Base-by-base conservation (phyloP, 805 yeast species). In the Clavispora santaluciae region DNA sequence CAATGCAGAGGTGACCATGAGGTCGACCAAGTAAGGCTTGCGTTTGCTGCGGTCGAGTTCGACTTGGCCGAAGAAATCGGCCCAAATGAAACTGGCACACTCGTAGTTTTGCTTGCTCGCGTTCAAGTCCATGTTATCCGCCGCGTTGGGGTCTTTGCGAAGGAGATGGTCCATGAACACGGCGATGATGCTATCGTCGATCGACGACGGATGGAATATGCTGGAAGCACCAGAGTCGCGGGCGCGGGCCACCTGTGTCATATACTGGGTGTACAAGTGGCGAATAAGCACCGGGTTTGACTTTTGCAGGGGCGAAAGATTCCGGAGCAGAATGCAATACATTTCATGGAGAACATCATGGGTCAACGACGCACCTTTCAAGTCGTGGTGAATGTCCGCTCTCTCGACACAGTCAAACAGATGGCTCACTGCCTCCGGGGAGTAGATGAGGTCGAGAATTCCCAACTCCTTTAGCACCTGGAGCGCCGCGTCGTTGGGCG, bases 321-420 rank as follows among this genome's bases (percentile, higher is more conserved):
- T 53, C 45, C 23, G 64, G 38, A 22, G 53, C 17, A 18, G 48
- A n/a, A 42, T 42, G 20, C 50, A 54, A 41, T 68, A 68, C 11
- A 66, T 50, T 10, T 46, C 49, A 12, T 52, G 45, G 23, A 66
- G 45, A 4, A 45, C 46, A 8, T 43, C 42, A 22, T 57, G 53
- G 9, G 53, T 49, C 22, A 62, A 40, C 6, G 48, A 38, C 20
- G 51, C 53, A 12, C 60, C 57, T 20, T 47, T 45, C 30, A 61
- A 50, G 21, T 48, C 49, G 5, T 46, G 39, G 35, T 65, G 70
- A n/a, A 68, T 49, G 22, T 56, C 60, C 0, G 72, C 73, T 21
- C 38, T 49, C 41, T 60, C 56, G 7, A 66, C 45, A 8, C 29
- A 34, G 1, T 48, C 48, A 12, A 51, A 44, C 20, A 45, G 42